Evolutionary conservation across 2,329 filamentous ascomycete genomes (phyloP), one percentile per base, ranked within the genome.

Genomic region (Neofusicoccum kwambonambiense): DNA sequence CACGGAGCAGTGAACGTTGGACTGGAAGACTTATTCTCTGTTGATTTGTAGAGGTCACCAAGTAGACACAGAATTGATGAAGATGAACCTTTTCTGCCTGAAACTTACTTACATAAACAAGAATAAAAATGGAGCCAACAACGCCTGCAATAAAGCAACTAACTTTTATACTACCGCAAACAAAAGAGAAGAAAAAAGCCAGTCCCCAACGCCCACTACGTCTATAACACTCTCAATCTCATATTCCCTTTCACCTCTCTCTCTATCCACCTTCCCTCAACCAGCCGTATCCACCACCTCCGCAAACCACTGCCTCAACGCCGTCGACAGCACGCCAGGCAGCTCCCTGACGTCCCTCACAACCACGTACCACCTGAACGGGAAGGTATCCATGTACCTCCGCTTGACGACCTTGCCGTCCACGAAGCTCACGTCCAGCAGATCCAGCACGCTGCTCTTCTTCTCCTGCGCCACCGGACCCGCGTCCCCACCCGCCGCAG

Each of bases 291-390:
- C 82, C 34, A 86, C 86, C 70, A 89, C 86, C 74, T 89, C 87
- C 4, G 91, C 89, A 83, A 99, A 97, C 96, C 96, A 99, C 69
- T 96, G 96, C 79, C 94, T 90, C 80, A 99, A 79, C 70, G 97
- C 85, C 34, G 91, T 91, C 13, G 93, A 91, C 78, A 99, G 78
- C 49, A 97, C 93, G 39, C 87, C 89, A 4, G 96, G 95, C 73
- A 99, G 82, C 78, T 99, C 95, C 72, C 90, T 89, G 54, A 99
- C 88, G 80, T 98, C 88, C 69, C 94, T 89, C 65, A 99, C 95
- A 70, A 99, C 92, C 64, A 99, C 81, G 76, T 98, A 99, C 81
- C 97, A 99, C 76, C 90, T 89, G 80, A 99, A 99, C 0, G 96
- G 95, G 78, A 99, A 99, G 7, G 89, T 90, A 76, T 99, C 96